Percentiles rank a stretch among this genome's conserved stretches.
Conservation (phyloP, 129 eudicot species). For the Arctium minus region DNA sequence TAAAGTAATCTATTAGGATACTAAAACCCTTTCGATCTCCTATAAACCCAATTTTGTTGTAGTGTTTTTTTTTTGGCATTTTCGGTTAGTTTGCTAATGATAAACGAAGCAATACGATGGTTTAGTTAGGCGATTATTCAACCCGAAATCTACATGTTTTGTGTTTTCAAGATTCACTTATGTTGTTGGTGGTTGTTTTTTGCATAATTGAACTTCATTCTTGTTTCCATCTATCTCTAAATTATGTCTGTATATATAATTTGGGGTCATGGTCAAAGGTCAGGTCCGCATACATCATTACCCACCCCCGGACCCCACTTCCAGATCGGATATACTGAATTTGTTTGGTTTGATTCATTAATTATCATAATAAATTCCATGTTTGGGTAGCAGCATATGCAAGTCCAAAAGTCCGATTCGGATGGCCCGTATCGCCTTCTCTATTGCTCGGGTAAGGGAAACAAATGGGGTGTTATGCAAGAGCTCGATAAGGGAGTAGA, state of each 20-base stretch:
- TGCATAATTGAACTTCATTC: too few relatives aligned
- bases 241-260: not conserved
- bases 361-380: not conserved
- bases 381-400: constrained; percentile 16
- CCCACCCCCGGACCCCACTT: not conserved
- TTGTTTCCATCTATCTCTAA: not conserved
- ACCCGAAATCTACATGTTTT: too few relatives aligned
- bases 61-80: too few relatives aligned
- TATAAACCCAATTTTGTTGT: too few relatives aligned
- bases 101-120: too few relatives aligned
- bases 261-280: not conserved
- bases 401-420: constrained; percentile 35
- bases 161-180: too few relatives aligned
- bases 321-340: not conserved
- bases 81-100: too few relatives aligned
- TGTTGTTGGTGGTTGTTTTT: too few relatives aligned
- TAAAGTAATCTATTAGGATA: not conserved
- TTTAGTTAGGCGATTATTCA: too few relatives aligned
- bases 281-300: not conserved
- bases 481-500: constrained; percentile 57
- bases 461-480: constrained; percentile 67
- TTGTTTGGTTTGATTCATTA: not conserved
- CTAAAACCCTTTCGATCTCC: too few relatives aligned
- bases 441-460: constrained; percentile 66
- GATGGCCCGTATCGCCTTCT: constrained; percentile 56